Percentiles rank a stretch among this genome's conserved stretches.
These are phyloP conservation scores for Leccinum fibrillosum DNA, from an alignment of 768 basidiomycete genomes.

Conservation along the genomic window DNA sequence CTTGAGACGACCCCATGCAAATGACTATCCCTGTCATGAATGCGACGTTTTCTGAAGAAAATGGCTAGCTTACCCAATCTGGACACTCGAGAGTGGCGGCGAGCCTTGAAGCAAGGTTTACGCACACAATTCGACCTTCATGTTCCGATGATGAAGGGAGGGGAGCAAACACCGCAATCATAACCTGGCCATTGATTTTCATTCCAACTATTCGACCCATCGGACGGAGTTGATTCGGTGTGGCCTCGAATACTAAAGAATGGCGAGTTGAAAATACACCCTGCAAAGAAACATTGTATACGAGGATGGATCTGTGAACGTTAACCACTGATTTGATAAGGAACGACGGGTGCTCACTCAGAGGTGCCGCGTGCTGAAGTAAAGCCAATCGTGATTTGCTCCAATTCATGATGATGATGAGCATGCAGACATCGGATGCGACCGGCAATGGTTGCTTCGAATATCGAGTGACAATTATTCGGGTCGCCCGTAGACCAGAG, in stretches of 20 bases:
- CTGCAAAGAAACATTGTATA: constrained; percentile 22
- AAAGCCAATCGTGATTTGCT: constrained; percentile 21
- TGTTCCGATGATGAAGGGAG: background rate
- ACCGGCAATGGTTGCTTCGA: constrained; percentile 25
- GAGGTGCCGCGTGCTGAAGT: constrained; percentile 10
- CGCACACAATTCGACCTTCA: constrained; percentile 14
- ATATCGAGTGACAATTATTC: constrained; percentile 24
- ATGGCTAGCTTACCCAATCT: constrained; percentile 15
- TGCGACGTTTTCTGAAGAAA: background rate
- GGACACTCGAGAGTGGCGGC: constrained; percentile 14
- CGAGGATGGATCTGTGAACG: constrained; percentile 18
- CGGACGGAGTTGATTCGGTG: constrained; percentile 8
- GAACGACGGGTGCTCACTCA: constrained; percentile 15
- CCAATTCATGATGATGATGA: constrained; percentile 22
- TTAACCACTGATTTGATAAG: background rate
- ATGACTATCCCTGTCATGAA: constrained; percentile 10
- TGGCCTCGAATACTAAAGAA: constrained; percentile 18
- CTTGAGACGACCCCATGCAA: constrained; percentile 14
- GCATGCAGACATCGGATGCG: constrained; percentile 35
- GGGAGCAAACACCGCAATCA: constrained; percentile 15
- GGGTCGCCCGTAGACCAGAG: constrained; percentile 42
- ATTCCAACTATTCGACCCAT: constrained; percentile 19
- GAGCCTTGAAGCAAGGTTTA: constrained; percentile 16
- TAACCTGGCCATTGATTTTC: constrained; percentile 22
- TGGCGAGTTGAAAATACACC: background rate